These are phyloP conservation scores for Balansia obtecta DNA, from an alignment of 2,329 filamentous ascomycete genomes.

Conservation along the genomic window DNA sequence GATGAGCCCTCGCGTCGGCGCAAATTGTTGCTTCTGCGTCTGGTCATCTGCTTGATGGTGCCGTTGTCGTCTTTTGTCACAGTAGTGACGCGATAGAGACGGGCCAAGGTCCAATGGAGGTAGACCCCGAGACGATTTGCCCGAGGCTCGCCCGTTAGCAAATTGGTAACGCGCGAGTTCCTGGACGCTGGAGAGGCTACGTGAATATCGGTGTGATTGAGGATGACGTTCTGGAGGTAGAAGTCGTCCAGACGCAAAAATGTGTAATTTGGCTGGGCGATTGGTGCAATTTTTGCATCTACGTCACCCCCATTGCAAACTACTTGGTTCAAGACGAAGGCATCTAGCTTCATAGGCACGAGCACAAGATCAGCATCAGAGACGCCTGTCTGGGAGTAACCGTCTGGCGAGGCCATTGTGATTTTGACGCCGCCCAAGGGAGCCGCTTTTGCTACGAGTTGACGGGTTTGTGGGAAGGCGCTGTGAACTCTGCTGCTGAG, in stretches of 20 bases:
- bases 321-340: conserved; percentile 17
- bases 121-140: conserved; percentile 26
- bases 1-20: too few species aligned
- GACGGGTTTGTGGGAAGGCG: too few species aligned
- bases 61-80: too few species aligned
- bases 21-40: too few species aligned
- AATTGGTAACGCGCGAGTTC: conserved; percentile 25
- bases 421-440: too few species aligned
- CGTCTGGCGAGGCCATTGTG: too few species aligned
- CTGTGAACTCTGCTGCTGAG: too few species aligned
- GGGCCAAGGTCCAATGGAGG: conserved; percentile 29
- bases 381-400: too few species aligned
- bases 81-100: conserved; percentile 25
- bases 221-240: conserved; percentile 25
- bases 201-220: conserved; percentile 25
- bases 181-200: conserved; percentile 14
- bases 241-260: conserved; percentile 25
- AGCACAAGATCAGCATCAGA: not conserved
- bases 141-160: conserved; percentile 10
- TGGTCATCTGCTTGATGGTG: too few species aligned
- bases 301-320: conserved; percentile 14
- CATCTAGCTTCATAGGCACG: conserved; percentile 22
- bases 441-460: too few species aligned
- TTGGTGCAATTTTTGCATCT: conserved; percentile 22
- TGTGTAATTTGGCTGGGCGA: conserved; percentile 34